Evolutionary conservation across 2,329 filamentous ascomycete species (phyloP).

Genomic region (Ophiostoma fasciatum): DNA sequence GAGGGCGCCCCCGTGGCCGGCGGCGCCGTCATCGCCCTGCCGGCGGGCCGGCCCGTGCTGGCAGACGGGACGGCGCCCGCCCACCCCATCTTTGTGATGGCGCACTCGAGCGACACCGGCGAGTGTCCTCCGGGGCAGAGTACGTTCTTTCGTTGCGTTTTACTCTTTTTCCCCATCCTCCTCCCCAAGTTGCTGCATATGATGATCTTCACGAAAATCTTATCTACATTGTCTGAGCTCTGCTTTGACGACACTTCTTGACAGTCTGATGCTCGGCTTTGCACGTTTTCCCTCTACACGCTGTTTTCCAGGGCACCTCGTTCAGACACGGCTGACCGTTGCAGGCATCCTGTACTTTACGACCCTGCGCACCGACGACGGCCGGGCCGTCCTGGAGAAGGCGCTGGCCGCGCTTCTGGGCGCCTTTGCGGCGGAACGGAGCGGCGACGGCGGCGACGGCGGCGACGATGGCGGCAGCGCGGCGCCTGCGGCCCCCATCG

Average conservation of each 20-base stretch:
- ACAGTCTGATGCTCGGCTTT: constrained; percentile 13
- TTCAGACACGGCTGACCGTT: neutral
- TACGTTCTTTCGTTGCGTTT: constrained; percentile 40
- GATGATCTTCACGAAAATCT: constrained; percentile 89
- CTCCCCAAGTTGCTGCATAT: constrained; percentile 27
- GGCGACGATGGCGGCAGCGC: constrained; percentile 8
- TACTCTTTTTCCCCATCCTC: constrained; percentile 5
- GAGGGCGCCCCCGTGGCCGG: constrained; percentile 67
- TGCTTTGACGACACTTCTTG: constrained; percentile 54
- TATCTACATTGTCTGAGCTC: constrained; percentile 99
- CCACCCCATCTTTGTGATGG: constrained; percentile 42
- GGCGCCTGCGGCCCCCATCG: constrained; percentile 13
- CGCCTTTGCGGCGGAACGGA: neutral
- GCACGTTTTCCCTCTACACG: constrained; percentile 7
- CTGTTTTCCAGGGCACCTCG: neutral
- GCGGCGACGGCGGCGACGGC: constrained; percentile 15
- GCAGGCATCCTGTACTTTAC: constrained; percentile 25
- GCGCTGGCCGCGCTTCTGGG: constrained; percentile 27
- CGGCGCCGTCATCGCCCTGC: constrained; percentile 55
- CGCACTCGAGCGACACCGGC: constrained; percentile 81
- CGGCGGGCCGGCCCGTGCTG: constrained; percentile 39
- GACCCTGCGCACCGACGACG: constrained; percentile 22
- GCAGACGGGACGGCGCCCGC: constrained; percentile 22
- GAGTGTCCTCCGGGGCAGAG: constrained; percentile 82
- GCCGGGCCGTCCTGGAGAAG: constrained; percentile 23